phyloP scores from a whole-genome alignment of 176 grass and related monocot species.

The Paspalum vaginatum region DNA sequence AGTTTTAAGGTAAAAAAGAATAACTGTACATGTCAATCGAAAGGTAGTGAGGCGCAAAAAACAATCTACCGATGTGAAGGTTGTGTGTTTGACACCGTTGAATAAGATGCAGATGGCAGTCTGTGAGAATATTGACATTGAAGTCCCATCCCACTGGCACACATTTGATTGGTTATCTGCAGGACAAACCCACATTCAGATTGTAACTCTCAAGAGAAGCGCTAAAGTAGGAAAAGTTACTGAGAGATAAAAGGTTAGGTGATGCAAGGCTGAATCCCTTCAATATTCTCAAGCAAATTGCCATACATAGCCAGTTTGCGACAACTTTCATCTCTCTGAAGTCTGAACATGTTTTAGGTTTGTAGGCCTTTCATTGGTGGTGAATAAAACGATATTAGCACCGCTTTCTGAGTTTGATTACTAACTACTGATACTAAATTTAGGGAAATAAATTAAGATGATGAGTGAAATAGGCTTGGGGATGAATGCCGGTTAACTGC shows the following conservation, averaged over 20 bases:
- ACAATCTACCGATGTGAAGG: conserved; percentile 37
- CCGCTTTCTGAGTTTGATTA: background rate
- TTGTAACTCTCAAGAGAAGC: background rate
- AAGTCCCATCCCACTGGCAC: background rate
- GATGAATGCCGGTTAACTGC: too few relatives aligned
- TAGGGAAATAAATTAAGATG: background rate
- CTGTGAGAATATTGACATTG: background rate
- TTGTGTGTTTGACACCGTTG: conserved; percentile 4
- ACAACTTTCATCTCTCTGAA: background rate
- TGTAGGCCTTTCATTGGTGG: background rate
- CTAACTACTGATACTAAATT: background rate
- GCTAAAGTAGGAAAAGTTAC: background rate
- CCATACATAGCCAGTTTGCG: background rate
- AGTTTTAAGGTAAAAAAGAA: background rate
- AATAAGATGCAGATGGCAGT: background rate
- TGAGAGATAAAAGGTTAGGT: background rate
- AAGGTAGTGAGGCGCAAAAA: background rate
- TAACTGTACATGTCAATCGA: background rate
- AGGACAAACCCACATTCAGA: background rate
- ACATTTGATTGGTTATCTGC: conserved; percentile 29
- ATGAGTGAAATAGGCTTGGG: too few relatives aligned
- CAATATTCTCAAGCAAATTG: background rate
- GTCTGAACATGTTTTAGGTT: background rate
- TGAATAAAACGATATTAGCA: background rate
- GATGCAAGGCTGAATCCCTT: background rate